Conservation (phyloP, 2,329 filamentous ascomycete species). For the Aspergillus floridensis region DNA sequence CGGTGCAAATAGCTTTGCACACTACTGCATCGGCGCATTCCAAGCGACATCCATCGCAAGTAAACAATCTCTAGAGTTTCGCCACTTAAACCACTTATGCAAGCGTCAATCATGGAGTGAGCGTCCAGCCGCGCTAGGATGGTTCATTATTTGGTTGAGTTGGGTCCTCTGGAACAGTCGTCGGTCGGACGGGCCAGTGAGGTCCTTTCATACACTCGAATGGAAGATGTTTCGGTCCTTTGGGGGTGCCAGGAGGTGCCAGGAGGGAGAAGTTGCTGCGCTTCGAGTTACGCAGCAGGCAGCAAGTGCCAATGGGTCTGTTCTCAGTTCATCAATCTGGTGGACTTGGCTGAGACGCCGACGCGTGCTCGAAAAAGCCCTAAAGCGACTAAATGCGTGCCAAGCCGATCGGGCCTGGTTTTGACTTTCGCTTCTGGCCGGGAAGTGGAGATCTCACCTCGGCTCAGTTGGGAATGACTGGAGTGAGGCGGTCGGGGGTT, state of each 20-base stretch:
- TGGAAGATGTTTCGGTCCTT: too few relatives aligned
- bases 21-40: neutral
- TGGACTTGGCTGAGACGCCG: constrained; percentile 1
- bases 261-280: neutral
- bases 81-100: neutral
- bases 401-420: neutral
- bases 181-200: neutral
- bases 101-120: neutral
- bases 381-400: neutral
- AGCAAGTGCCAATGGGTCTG: neutral
- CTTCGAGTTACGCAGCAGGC: neutral
- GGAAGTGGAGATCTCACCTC: constrained; percentile 1
- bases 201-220: neutral
- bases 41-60: neutral
- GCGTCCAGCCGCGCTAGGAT: neutral
- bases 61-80: neutral
- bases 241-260: neutral
- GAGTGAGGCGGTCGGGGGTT: neutral
- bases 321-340: neutral
- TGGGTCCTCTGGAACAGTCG: neutral
- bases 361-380: neutral
- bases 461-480: neutral
- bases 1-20: neutral
- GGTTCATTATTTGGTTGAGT: neutral
- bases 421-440: constrained; percentile 2